These are phyloP conservation scores for Liriodendron chinense DNA, from an alignment of 164 flowering plant genomes.

Conservation along the genomic window DNA sequence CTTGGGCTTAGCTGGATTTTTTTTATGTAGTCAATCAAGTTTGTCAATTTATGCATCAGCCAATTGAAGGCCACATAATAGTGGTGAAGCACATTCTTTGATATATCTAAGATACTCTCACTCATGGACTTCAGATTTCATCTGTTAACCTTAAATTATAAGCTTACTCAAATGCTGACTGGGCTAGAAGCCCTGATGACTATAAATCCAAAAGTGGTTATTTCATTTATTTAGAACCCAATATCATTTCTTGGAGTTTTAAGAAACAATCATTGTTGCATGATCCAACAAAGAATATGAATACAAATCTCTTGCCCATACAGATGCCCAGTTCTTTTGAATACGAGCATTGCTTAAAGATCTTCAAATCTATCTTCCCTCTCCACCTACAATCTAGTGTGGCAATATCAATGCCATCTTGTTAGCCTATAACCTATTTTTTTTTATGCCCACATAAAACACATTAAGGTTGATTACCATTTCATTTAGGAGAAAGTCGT, in stretches of 20 bases:
- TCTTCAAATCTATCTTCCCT: not conserved
- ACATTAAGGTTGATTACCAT: too few relatives aligned
- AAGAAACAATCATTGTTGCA: too few relatives aligned
- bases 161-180: not conserved
- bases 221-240: not conserved
- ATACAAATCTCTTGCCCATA: not conserved
- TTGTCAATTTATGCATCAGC: not conserved
- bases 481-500: too few relatives aligned
- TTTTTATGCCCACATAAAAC: too few relatives aligned
- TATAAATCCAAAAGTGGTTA: not conserved
- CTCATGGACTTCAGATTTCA: not conserved
- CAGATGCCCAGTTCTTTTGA: not conserved
- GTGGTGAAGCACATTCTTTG: too few relatives aligned
- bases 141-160: not conserved
- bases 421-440: not conserved
- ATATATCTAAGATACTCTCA: not conserved
- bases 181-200: not conserved
- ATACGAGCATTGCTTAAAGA: not conserved
- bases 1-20: not conserved
- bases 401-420: not conserved
- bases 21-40: too few relatives aligned
- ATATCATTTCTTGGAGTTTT: too few relatives aligned
- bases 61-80: not conserved
- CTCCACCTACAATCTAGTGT: not conserved
- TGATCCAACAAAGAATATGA: not conserved